Conservation (phyloP, 78 protist genomes). For the Pelomyxa schiedti region DNA sequence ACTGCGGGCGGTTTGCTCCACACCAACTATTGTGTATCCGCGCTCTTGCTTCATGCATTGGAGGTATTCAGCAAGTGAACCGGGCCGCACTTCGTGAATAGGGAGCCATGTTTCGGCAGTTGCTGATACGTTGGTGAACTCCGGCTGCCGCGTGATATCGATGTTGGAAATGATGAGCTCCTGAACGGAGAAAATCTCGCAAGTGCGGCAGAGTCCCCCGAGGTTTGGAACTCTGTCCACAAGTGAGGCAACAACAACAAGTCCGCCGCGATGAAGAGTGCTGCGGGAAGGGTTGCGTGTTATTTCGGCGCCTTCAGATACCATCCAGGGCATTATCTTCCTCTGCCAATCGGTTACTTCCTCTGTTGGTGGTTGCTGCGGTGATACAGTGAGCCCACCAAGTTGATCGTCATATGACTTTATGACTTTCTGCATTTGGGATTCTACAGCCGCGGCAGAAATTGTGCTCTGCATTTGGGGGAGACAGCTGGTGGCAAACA, state of each 20-base stretch:
- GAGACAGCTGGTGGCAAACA: no score
- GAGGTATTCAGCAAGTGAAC: slow-evolving; percentile 4
- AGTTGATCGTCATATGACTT: no score
- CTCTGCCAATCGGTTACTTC: no score
- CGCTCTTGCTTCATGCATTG: not conserved
- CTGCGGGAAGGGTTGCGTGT: not conserved
- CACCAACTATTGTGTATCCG: slow-evolving; percentile 53
- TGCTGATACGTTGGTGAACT: slow-evolving; percentile 1
- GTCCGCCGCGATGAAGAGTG: not conserved
- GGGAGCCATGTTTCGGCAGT: slow-evolving; percentile 55
- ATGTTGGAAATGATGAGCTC: not conserved
- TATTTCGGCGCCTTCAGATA: not conserved
- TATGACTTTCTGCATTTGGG: no score
- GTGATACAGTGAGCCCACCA: no score
- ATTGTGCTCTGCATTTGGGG: no score
- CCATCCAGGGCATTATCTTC: not conserved
- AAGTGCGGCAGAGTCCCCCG: slow-evolving; percentile 50
- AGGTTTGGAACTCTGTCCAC: slow-evolving; percentile 39
- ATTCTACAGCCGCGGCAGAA: no score
- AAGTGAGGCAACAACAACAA: slow-evolving; percentile 35
- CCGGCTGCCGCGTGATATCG: not conserved
- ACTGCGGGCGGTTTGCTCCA: slow-evolving; percentile 59
- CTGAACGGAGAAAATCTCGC: slow-evolving; percentile 29
- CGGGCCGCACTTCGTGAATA: slow-evolving; percentile 4
- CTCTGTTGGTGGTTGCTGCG: no score